Evolutionary conservation across 2,329 filamentous ascomycete species (phyloP).

Genomic region (Neonectria ditissima): DNA sequence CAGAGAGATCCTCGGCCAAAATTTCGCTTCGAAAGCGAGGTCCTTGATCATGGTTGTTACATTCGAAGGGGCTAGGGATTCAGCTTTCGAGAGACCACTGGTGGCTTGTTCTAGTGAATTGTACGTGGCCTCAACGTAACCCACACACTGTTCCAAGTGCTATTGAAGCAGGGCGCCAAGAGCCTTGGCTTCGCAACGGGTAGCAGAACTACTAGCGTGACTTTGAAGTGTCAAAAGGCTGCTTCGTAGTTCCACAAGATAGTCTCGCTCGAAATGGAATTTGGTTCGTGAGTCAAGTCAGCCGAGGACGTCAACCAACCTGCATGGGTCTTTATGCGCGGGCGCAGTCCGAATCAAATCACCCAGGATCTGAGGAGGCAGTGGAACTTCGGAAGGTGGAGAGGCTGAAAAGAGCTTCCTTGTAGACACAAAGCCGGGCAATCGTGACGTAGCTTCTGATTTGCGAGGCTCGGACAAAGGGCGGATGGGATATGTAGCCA

Average conservation of each 20-base stretch:
- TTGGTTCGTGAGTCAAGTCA: slow-evolving; percentile 5
- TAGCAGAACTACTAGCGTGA: background rate
- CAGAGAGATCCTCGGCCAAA: slow-evolving; percentile 47
- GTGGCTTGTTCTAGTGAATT: background rate
- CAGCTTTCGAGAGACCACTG: slow-evolving; percentile 4
- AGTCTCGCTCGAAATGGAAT: slow-evolving; percentile 22
- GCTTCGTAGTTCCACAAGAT: slow-evolving; percentile 18
- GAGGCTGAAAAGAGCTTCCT: background rate
- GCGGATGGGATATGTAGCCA: fast-evolving
- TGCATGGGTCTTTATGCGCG: background rate
- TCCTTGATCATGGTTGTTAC: background rate
- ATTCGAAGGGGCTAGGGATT: background rate
- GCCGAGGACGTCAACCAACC: slow-evolving; percentile 16
- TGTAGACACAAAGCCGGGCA: slow-evolving; percentile 18
- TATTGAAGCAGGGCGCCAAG: background rate
- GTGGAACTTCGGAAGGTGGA: fast-evolving
- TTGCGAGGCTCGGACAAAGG: background rate
- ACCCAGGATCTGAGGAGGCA: fast-evolving
- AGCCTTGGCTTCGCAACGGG: background rate
- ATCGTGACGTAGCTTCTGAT: fast-evolving
- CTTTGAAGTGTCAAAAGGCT: slow-evolving; percentile 18
- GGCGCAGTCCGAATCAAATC: background rate
- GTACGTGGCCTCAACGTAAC: background rate
- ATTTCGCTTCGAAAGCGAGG: background rate
- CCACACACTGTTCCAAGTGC: slow-evolving; percentile 12